Percentiles rank a stretch among this genome's conserved stretches.
phyloP scores from a whole-genome alignment of 148 eudicot species.

The Salicornia ramosissima region DNA sequence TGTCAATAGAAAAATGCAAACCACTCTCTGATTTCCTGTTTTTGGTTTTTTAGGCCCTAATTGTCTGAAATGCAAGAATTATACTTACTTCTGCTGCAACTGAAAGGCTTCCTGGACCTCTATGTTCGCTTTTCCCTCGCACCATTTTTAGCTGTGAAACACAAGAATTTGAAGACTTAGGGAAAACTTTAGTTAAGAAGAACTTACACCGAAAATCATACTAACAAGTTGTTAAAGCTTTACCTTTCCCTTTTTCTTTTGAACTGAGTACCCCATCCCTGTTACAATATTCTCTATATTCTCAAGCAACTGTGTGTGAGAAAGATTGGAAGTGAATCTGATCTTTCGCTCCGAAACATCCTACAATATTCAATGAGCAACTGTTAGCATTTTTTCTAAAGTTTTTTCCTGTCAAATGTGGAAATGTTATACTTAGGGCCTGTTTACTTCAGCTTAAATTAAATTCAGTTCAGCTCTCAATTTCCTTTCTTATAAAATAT shows the following conservation, averaged over 20 bases:
- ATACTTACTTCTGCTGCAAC: conserved; percentile 80
- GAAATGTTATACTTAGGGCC: no score
- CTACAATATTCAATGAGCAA: conserved; percentile 29
- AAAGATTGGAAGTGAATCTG: conserved; percentile 72
- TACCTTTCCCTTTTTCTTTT: conserved; percentile 83
- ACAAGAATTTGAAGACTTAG: conserved; percentile 11
- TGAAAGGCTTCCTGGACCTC: conserved; percentile 52
- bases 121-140: conserved; percentile 54
- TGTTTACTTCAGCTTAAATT: no score
- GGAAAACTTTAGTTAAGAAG: neutral
- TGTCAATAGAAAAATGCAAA: no score
- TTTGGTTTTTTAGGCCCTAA: no score
- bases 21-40: no score
- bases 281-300: conserved; percentile 63
- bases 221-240: conserved; percentile 9
- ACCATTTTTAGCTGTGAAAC: conserved; percentile 60
- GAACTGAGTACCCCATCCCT: conserved; percentile 75
- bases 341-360: conserved; percentile 79
- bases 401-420: no score
- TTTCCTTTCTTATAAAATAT: no score
- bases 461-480: no score
- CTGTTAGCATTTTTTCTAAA: neutral
- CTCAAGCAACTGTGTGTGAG: conserved; percentile 66
- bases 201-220: neutral
- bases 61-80: neutral